These are phyloP conservation scores for Odonthalia washingtoniensis DNA, from an alignment of 31 red algal genomes.

Conservation along the genomic window DNA sequence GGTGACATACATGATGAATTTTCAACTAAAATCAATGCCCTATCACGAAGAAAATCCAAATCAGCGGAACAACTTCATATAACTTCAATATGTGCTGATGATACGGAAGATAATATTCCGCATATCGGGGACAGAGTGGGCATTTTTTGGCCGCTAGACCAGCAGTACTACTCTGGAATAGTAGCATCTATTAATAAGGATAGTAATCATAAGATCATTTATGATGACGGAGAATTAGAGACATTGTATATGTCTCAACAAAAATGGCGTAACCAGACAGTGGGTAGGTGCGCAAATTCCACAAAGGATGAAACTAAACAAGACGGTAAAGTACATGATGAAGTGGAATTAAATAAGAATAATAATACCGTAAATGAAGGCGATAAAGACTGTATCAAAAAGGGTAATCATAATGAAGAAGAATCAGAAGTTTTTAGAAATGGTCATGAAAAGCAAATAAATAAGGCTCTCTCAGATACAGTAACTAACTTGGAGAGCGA, in stretches of 20 bases:
- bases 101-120: neutral
- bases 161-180: conserved; percentile 19
- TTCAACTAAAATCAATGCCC: neutral
- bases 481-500: neutral
- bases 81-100: neutral
- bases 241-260: neutral
- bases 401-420: too few relatives aligned
- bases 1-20: neutral
- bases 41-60: neutral
- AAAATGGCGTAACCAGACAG: neutral
- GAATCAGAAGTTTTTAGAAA: too few relatives aligned
- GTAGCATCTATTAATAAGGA: neutral
- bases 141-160: conserved; percentile 19
- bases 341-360: too few relatives aligned
- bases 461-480: neutral
- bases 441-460: neutral
- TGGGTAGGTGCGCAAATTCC: too few relatives aligned
- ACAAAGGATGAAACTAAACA: too few relatives aligned
- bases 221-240: neutral
- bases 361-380: too few relatives aligned
- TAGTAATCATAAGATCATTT: conserved; percentile 1
- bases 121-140: neutral
- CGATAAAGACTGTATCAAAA: too few relatives aligned
- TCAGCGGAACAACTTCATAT: neutral
- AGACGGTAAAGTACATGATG: too few relatives aligned